phyloP scores from a whole-genome alignment of 129 eudicot species.

The Flaveria trinervia region DNA sequence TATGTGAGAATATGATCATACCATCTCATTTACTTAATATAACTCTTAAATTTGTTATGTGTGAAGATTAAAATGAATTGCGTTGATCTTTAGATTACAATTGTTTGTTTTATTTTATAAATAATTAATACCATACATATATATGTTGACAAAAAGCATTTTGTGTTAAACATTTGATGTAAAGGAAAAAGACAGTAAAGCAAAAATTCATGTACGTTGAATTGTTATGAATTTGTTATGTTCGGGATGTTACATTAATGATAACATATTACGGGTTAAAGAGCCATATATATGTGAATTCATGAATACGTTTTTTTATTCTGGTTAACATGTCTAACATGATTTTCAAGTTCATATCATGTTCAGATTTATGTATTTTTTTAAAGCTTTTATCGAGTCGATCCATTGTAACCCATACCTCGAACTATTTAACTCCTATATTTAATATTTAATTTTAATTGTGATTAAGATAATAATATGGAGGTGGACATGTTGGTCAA shows the following conservation, averaged over 20 bases:
- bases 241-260: no score
- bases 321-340: background rate
- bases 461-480: constrained; percentile 20
- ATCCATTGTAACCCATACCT: background rate
- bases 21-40: background rate
- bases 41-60: background rate
- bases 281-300: background rate
- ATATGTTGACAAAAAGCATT: no score
- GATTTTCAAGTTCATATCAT: background rate
- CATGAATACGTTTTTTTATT: background rate
- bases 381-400: no score
- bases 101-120: background rate
- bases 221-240: no score
- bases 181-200: no score
- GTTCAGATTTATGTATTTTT: no score
- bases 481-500: constrained; percentile 38
- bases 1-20: background rate
- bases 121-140: background rate
- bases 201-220: no score
- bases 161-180: no score
- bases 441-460: background rate
- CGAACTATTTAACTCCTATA: background rate
- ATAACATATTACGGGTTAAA: background rate
- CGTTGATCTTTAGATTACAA: background rate
- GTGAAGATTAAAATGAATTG: background rate